A percentile compares a stretch with the other conserved stretches of the same genome.
Conservation (phyloP, 2,329 filamentous ascomycete species). For the Fusarium oligoseptatum region DNA sequence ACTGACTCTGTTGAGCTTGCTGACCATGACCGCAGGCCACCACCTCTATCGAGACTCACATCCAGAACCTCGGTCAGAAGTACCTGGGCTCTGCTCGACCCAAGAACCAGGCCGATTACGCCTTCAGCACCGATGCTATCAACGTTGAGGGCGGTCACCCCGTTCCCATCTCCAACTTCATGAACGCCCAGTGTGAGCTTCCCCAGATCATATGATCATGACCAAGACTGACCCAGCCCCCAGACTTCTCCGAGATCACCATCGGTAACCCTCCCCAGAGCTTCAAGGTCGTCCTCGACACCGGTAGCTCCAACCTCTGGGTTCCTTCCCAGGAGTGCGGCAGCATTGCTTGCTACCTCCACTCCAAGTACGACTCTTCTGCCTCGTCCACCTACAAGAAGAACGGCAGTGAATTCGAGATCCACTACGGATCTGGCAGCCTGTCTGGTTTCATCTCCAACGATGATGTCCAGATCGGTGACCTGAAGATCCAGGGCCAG, state of each 20-base stretch:
- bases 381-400: conserved; percentile 91
- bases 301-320: conserved; percentile 99
- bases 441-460: conserved; percentile 94
- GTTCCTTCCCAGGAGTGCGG: conserved; percentile 90
- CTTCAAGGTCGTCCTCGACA: conserved; percentile 99
- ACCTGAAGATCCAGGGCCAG: conserved; percentile 88
- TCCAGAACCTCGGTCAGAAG: conserved; percentile 90
- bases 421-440: conserved; percentile 94
- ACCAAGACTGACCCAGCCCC: conserved; percentile 25
- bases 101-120: conserved; percentile 76
- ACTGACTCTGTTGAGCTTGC: conserved; percentile 2
- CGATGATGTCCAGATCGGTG: conserved; percentile 88
- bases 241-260: conserved; percentile 97
- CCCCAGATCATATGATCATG: not conserved
- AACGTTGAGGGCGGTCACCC: conserved; percentile 77
- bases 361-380: conserved; percentile 95
- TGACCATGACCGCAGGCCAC: conserved; percentile 68
- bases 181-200: conserved; percentile 95
- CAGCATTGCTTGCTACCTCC: conserved; percentile 98
- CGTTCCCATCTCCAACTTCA: conserved; percentile 94
- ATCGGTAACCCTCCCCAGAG: conserved; percentile 91
- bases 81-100: conserved; percentile 84
- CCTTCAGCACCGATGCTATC: conserved; percentile 82
- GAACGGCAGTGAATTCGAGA: conserved; percentile 93
- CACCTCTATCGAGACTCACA: conserved; percentile 84